These are phyloP conservation scores for Coemansia sp. DNA, from an alignment of 192 early-diverging fungal genomes.

Conservation along the genomic window DNA sequence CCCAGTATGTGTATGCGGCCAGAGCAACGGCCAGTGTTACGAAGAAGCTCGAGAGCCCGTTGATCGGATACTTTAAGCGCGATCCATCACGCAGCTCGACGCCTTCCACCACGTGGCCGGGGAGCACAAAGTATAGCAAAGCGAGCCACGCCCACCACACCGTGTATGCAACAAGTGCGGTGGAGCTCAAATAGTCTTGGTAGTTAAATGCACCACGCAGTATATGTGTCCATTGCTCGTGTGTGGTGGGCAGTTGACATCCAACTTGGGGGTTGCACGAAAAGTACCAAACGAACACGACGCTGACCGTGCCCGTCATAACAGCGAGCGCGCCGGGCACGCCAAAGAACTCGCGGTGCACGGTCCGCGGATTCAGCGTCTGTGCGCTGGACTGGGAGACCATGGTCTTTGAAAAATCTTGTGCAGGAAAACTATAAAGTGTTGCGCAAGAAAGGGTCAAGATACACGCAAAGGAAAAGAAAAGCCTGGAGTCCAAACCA, in stretches of 20 bases:
- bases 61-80: conserved; percentile 80
- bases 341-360: conserved; percentile 81
- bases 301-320: conserved; percentile 44
- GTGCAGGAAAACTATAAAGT: background rate
- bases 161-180: conserved; percentile 52
- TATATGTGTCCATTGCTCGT: conserved; percentile 27
- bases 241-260: conserved; percentile 54
- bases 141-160: conserved; percentile 74
- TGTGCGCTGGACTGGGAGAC: conserved; percentile 2
- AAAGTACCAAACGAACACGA: conserved; percentile 54
- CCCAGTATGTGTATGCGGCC: conserved; percentile 51
- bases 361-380: conserved; percentile 63
- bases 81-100: conserved; percentile 69
- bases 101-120: conserved; percentile 66
- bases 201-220: conserved; percentile 49
- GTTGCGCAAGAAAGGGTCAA: background rate
- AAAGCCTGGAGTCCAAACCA: too few relatives aligned
- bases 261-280: conserved; percentile 50
- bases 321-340: conserved; percentile 62
- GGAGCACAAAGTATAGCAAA: conserved; percentile 64
- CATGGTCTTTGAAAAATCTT: background rate
- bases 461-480: background rate
- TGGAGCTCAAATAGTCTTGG: conserved; percentile 44
- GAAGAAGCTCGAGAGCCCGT: conserved; percentile 66
- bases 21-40: conserved; percentile 53